Percentiles rank a stretch among this genome's conserved stretches.
phyloP scores from a whole-genome alignment of 129 eudicot genomes.

The Dittrichia graveolens region DNA sequence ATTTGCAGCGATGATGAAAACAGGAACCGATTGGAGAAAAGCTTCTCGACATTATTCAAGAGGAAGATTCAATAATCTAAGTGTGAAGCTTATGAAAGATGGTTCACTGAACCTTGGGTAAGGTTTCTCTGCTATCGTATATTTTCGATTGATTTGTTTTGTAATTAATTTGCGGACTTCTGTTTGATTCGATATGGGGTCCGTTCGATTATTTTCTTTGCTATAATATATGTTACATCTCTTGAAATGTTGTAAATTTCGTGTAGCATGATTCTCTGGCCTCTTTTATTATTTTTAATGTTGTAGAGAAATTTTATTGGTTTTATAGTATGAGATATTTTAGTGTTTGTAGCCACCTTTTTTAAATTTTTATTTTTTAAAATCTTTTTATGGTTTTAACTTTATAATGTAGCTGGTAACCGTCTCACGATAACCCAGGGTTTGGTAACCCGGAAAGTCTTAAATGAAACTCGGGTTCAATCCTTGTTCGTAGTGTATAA shows the following conservation, averaged over 20 bases:
- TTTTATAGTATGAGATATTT: constrained; percentile 16
- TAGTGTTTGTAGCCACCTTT: neutral
- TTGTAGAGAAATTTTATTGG: constrained; percentile 25
- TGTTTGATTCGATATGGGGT: constrained; percentile 4
- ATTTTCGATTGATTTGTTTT: constrained; percentile 9
- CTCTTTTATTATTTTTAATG: constrained; percentile 1
- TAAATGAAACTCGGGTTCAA: no score
- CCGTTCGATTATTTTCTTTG: neutral
- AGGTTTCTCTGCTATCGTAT: constrained; percentile 12
- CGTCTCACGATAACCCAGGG: no score
- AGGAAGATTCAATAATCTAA: constrained; percentile 77
- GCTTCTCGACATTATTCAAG: constrained; percentile 89
- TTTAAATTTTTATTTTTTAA: no score
- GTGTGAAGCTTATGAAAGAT: constrained; percentile 80
- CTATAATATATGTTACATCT: neutral
- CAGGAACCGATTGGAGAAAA: constrained; percentile 94
- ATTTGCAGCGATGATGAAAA: constrained; percentile 89
- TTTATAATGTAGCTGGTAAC: no score
- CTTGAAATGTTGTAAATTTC: constrained; percentile 32
- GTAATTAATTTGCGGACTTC: constrained; percentile 42
- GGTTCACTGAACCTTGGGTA: constrained; percentile 82
- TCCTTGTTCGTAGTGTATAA: no score
- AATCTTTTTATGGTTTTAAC: no score
- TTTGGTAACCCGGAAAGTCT: no score
- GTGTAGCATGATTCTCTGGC: constrained; percentile 16